Conservation (phyloP, 2,329 filamentous ascomycete genomes). For the Alternaria conjuncta region DNA sequence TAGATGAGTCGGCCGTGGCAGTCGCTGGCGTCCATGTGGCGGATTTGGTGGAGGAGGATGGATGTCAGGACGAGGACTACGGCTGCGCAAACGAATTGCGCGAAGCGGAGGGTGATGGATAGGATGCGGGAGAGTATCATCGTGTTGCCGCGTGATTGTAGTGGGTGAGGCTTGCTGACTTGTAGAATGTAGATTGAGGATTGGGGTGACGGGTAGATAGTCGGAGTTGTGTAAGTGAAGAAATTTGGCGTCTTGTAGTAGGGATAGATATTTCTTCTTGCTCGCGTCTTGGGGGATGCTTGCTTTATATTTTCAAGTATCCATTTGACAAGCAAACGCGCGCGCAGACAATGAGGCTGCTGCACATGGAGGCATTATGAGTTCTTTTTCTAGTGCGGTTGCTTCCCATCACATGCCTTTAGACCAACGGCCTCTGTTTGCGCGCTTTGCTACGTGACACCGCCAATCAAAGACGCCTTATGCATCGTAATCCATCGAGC, state of each 20-base stretch:
- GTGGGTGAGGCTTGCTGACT: background rate
- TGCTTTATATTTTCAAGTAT: background rate
- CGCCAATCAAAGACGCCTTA: background rate
- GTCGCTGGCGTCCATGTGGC: conserved; percentile 56
- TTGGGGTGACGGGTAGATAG: background rate
- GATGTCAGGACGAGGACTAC: conserved; percentile 52
- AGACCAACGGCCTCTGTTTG: background rate
- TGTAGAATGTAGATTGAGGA: background rate
- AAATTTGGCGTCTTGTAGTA: background rate
- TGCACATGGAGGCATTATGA: background rate
- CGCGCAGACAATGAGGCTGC: background rate
- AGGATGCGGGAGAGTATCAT: conserved; percentile 53
- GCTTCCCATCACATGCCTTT: background rate
- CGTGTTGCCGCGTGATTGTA: background rate
- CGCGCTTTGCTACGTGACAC: background rate
- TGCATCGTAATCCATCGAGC: background rate
- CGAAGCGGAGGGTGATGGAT: conserved; percentile 64
- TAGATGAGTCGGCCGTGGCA: conserved; percentile 73
- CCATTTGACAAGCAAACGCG: background rate
- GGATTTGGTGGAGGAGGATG: conserved; percentile 22
- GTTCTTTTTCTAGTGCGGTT: background rate
- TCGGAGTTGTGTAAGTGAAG: background rate
- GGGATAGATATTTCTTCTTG: background rate
- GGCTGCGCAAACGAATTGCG: conserved; percentile 70
- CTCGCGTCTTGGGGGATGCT: background rate